Base-by-base conservation (phyloP, 306 rosid genomes). In the Datisca glomerata region DNA sequence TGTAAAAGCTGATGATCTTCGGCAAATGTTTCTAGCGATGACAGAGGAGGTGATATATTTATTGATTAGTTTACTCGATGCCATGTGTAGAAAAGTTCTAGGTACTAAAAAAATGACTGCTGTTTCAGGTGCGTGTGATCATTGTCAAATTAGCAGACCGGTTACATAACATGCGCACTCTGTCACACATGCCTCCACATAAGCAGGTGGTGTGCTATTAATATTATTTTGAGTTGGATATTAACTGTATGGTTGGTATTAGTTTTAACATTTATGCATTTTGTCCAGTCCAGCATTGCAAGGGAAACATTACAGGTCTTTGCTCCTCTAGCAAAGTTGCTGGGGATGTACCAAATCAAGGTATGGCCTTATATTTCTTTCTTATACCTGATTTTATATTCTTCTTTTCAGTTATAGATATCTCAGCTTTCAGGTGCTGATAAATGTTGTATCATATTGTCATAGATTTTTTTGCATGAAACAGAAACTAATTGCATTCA, bases 311-410 rank as follows among this genome's bases (percentile, higher is more conserved):
- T 91, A 59, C 98, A 91, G 77, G 92, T 91, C 59, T 91, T 91
- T 74, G 98, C 98, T 51, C 98, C 98, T 53, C 81, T 91, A 60
- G 98, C 98, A 15, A 91, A 80, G 92, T 80, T 91, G 77, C 92
- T 91, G 61, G 98, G 98, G 55, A 91, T 91, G 93, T 78, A 84
- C 70, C 93, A 91, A 63, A 84, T 91, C 58, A 91, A 91, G 93
- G 98, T 91, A 75, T 68, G 41, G 12, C 57, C n/a, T 34, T 39
- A 27, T 46, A 6, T 25, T 27, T 15, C 15, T 1, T 2, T 16
- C 8, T 6, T 21, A 25, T 39, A 18, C 2, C 23, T 29, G 21
- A 7, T 28, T 18, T 21, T 17, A 0, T 21, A 12, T 24, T 14
- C 18, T 36, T 48, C 34, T n/a, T n/a, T n/a, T n/a, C n/a, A n/a